A percentile compares a stretch with the other conserved stretches of the same genome.
Evolutionary conservation across 768 basidiomycete genomes (phyloP).

Genomic region (Pulveroboletus sp.): DNA sequence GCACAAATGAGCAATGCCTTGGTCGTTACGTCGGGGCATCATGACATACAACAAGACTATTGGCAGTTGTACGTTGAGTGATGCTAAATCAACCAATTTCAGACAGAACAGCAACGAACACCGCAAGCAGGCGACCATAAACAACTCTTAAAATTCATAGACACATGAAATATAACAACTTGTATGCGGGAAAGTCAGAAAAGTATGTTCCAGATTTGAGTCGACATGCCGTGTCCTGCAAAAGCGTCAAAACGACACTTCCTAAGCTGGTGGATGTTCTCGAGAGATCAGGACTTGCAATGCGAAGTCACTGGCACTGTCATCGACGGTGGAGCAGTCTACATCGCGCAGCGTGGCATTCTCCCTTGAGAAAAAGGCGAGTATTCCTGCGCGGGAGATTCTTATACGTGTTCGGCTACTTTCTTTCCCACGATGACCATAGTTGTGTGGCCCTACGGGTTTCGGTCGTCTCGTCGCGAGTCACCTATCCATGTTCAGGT

Average conservation of each 20-base stretch:
- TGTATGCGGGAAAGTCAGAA: background rate
- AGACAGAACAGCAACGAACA: no score
- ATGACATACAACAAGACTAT: no score
- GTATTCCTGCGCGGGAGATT: background rate
- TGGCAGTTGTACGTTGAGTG: no score
- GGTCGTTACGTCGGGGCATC: background rate
- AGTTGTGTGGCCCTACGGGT: background rate
- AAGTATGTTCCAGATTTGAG: conserved; percentile 48
- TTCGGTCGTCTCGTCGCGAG: background rate
- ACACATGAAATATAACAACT: background rate
- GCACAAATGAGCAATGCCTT: background rate
- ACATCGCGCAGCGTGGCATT: conserved; percentile 66
- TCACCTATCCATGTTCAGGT: conserved; percentile 26
- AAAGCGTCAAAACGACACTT: conserved; percentile 55
- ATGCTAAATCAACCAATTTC: no score
- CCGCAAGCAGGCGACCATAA: no score
- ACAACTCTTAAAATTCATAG: no score
- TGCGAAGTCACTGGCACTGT: conserved; percentile 61
- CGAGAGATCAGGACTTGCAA: conserved; percentile 50
- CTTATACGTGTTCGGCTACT: conserved; percentile 17
- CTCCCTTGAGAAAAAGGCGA: conserved; percentile 36
- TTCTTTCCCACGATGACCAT: conserved; percentile 37
- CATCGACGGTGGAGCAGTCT: conserved; percentile 46
- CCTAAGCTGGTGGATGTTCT: conserved; percentile 54
- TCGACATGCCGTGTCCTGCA: conserved; percentile 61